These are phyloP conservation scores for Senna siamea DNA, from an alignment of 306 rosid species.

Conservation along the genomic window DNA sequence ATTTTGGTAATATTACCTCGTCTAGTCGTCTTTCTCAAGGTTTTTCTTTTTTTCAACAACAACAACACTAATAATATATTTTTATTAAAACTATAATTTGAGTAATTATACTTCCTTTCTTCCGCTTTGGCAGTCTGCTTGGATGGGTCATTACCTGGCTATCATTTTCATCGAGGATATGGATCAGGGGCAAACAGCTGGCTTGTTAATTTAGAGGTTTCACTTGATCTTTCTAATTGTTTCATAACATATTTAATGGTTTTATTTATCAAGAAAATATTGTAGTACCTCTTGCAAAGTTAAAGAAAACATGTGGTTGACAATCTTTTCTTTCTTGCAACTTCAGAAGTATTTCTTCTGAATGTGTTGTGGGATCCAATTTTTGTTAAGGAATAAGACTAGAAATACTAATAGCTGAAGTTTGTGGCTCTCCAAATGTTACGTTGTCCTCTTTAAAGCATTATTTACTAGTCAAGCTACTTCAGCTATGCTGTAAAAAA, in stretches of 20 bases:
- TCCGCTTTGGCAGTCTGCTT: slow-evolving; percentile 67
- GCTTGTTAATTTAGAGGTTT: slow-evolving; percentile 96
- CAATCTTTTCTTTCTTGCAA: neutral
- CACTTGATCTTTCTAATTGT: slow-evolving; percentile 5
- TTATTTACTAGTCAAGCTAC: slow-evolving; percentile 10
- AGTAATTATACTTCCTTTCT: slow-evolving; percentile 12
- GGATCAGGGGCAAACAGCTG: slow-evolving; percentile 91
- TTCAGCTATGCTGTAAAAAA: neutral
- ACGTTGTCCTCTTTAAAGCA: neutral
- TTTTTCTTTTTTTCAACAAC: too few relatives aligned
- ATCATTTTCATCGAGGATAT: slow-evolving; percentile 79
- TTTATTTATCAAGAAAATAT: neutral
- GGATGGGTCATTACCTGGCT: slow-evolving; percentile 97
- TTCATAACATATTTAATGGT: neutral
- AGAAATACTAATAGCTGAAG: slow-evolving; percentile 8
- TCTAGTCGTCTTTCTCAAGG: too few relatives aligned
- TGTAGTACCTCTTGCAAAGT: neutral
- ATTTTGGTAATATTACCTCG: too few relatives aligned
- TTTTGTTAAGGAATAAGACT: slow-evolving; percentile 1
- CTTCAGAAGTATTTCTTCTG: slow-evolving; percentile 20
- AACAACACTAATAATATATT: too few relatives aligned
- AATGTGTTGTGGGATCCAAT: slow-evolving; percentile 16
- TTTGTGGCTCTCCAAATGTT: slow-evolving; percentile 14
- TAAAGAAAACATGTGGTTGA: neutral
- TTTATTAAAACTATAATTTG: slow-evolving; percentile 17